Base-by-base conservation (phyloP, 129 eudicot species). In the Smallanthus sonchifolius region DNA sequence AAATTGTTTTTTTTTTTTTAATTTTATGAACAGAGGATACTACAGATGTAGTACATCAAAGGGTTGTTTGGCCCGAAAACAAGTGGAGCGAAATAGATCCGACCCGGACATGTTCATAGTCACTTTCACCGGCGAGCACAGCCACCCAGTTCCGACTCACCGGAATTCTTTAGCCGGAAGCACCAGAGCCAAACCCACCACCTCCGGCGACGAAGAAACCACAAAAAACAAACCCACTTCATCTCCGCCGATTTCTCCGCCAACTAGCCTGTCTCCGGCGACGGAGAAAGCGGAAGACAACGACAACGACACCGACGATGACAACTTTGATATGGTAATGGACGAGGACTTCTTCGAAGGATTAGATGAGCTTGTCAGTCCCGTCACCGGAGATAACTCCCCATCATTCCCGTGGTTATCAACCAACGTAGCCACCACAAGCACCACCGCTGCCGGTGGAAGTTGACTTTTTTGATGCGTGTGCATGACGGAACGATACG, bases 81-180 rank as follows among this genome's bases (percentile, higher is more conserved):
- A 94, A 94, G 97, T 94, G 86, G 99, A 94, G 88, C 78, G 97
- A 45, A 87, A 94, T 73, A 85, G 97, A 85, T 91, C 99, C 86
- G 96, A 94, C 86, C 97, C 99, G 76, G 87, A 75, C 44, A 94
- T 88, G 96, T 94, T 90, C 82, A 88, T 94, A 10, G 85, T 94
- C 55, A 88, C 97, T n/a, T 94, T 85, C 87, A 94, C 99, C 61
- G 86, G 84, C 37, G 99, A 94, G 20, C 97, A 94, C 88, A 94
- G 79, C 84, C 97, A 94, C 87, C 97, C 99, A 0, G 85, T 91
- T 82, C 99, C 99, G 3, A 91, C 90, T 13, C 97, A 94, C 90
- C 91, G 97, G 87, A 91, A 88, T 79, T 94, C 99, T 0, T 88
- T 94, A 77, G 97, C 99, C 87, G 99, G 99, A 10, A 87, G 93